Conservation (phyloP, 139 green algal species). For the Edaphochlamys debaryana region DNA sequence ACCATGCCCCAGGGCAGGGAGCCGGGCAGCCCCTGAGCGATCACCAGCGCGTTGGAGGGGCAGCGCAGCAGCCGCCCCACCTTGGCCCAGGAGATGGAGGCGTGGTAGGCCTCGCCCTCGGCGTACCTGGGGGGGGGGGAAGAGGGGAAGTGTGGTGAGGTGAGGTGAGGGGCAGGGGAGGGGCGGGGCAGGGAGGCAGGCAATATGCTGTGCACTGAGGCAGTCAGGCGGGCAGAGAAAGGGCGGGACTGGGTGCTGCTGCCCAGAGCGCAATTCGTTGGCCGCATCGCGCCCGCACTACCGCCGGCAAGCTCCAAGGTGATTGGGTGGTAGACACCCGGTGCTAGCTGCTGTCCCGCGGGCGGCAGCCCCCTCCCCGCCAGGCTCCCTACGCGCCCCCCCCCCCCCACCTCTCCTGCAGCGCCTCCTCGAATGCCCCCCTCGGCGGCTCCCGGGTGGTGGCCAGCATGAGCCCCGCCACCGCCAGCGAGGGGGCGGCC, state of each 20-base stretch:
- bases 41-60: conserved; percentile 76
- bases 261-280: no score
- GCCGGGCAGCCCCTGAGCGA: conserved; percentile 73
- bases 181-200: background rate
- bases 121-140: background rate
- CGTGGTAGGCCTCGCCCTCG: conserved; percentile 52
- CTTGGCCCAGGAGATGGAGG: conserved; percentile 72
- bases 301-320: no score
- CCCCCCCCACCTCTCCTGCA: conserved; percentile 50
- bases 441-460: conserved; percentile 72
- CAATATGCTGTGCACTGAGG: background rate
- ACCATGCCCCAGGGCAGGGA: conserved; percentile 86
- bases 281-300: no score
- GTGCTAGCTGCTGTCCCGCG: no score
- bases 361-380: no score
- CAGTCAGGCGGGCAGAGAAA: background rate
- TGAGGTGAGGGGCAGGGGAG: background rate
- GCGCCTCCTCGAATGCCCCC: conserved; percentile 59
- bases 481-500: conserved; percentile 63
- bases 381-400: no score
- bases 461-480: conserved; percentile 70
- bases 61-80: conserved; percentile 58
- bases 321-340: no score
- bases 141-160: background rate
- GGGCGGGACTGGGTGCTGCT: no score